Percentiles rank a stretch among this genome's conserved stretches.
These are phyloP conservation scores for Tricholoma flavovirens DNA, from an alignment of 768 basidiomycete species.

Conservation along the genomic window DNA sequence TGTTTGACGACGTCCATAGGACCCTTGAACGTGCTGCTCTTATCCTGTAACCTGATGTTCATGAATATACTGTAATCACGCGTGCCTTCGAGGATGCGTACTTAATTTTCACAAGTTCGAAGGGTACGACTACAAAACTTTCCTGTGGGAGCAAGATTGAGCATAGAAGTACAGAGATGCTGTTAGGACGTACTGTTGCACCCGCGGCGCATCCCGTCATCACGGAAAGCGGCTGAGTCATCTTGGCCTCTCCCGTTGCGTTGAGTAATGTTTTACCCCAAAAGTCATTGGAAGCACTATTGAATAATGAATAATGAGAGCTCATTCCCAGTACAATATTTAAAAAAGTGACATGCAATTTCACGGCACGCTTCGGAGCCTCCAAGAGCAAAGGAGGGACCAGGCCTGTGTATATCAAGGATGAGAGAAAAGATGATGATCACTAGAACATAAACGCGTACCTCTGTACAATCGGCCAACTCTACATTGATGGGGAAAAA, in stretches of 20 bases:
- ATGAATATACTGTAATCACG: neutral
- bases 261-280: conserved; percentile 82
- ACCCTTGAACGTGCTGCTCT: conserved; percentile 82
- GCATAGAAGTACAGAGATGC: neutral
- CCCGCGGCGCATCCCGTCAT: conserved; percentile 92
- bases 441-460: conserved; percentile 18
- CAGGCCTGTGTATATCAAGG: conserved; percentile 50
- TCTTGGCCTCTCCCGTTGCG: conserved; percentile 66
- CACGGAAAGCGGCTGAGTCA: conserved; percentile 85
- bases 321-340: neutral
- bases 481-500: conserved; percentile 31
- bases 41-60: conserved; percentile 75
- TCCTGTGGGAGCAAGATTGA: conserved; percentile 39
- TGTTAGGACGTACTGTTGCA: conserved; percentile 52
- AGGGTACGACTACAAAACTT: conserved; percentile 92
- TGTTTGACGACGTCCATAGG: conserved; percentile 88
- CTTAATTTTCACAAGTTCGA: conserved; percentile 93
- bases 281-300: conserved; percentile 83
- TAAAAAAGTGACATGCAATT: conserved; percentile 54
- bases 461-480: conserved; percentile 85
- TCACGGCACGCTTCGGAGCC: conserved; percentile 97
- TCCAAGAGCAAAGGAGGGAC: conserved; percentile 94
- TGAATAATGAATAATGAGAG: conserved; percentile 6
- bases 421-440: neutral
- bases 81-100: conserved; percentile 15